A percentile compares a stretch with the other conserved stretches of the same genome.
Evolutionary conservation across 1,284 basidiomycete species (phyloP).

Genomic region (Leccinum griseonigrum): DNA sequence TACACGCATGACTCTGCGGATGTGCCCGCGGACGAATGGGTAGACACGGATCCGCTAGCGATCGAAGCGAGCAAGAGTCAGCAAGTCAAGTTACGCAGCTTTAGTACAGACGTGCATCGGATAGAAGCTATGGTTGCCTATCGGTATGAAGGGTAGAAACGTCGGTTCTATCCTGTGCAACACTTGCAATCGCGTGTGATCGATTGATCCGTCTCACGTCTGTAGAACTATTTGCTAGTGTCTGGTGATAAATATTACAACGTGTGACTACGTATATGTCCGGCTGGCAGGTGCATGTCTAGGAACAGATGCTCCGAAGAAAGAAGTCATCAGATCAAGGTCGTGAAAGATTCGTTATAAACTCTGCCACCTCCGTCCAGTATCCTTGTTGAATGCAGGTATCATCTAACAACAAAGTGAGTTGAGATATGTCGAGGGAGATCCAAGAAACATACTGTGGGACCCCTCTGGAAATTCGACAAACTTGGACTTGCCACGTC

Average conservation of each 20-base stretch:
- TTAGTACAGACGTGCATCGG: conserved; percentile 88
- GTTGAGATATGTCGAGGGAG: background rate
- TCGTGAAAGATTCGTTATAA: conserved; percentile 41
- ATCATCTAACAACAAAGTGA: conserved; percentile 47
- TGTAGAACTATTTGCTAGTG: background rate
- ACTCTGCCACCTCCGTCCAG: conserved; percentile 60
- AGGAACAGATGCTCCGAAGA: background rate
- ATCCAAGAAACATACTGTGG: conserved; percentile 56
- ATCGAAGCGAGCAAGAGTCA: conserved; percentile 96
- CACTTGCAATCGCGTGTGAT: background rate
- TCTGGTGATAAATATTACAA: conserved; percentile 5
- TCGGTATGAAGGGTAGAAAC: conserved; percentile 59
- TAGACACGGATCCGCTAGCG: conserved; percentile 91
- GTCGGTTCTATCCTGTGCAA: background rate
- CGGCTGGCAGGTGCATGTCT: background rate
- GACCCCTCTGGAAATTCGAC: conserved; percentile 62
- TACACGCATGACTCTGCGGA: conserved; percentile 89
- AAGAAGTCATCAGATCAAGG: conserved; percentile 6
- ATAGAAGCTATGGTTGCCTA: conserved; percentile 90
- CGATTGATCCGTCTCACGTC: background rate
- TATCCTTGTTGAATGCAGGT: conserved; percentile 68
- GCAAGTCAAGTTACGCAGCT: conserved; percentile 89
- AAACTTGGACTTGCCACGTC: conserved; percentile 51
- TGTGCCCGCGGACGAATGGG: conserved; percentile 89
- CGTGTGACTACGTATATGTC: conserved; percentile 7